Conservation (phyloP, 129 eudicot species). For the Artemisia annua region DNA sequence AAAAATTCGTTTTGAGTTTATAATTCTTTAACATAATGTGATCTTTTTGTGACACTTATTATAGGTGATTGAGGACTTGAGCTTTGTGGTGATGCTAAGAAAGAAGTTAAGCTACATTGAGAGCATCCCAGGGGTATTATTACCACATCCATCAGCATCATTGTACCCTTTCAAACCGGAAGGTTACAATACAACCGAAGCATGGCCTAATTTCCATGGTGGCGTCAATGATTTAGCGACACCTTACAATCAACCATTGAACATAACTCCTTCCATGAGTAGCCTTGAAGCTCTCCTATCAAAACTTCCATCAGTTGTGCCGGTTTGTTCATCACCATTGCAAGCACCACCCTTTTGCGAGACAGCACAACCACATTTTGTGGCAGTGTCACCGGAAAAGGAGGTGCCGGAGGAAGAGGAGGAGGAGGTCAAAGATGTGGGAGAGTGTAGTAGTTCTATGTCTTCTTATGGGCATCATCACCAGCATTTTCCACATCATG, state of each 20-base stretch:
- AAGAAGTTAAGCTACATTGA: slow-evolving; percentile 84
- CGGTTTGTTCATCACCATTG: slow-evolving; percentile 39
- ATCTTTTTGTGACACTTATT: background rate
- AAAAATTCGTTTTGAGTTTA: too few species aligned
- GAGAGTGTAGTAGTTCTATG: slow-evolving; percentile 57
- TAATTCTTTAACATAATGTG: too few species aligned
- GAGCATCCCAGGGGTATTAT: slow-evolving; percentile 92
- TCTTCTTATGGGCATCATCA: slow-evolving; percentile 47
- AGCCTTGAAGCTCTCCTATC: slow-evolving; percentile 97
- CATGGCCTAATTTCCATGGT: slow-evolving; percentile 39
- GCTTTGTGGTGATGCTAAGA: slow-evolving; percentile 82
- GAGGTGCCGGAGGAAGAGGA: slow-evolving; percentile 52
- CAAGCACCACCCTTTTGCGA: slow-evolving; percentile 33
- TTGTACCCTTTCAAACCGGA: slow-evolving; percentile 66
- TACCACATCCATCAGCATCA: slow-evolving; percentile 97
- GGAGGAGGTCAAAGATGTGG: slow-evolving; percentile 75
- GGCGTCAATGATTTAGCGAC: slow-evolving; percentile 32
- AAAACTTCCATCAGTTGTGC: slow-evolving; percentile 86
- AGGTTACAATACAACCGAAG: slow-evolving; percentile 36
- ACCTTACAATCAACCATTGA: slow-evolving; percentile 44
- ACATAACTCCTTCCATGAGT: slow-evolving; percentile 93
- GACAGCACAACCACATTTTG: slow-evolving; percentile 38
- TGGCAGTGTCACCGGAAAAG: slow-evolving; percentile 31
- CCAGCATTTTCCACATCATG: slow-evolving; percentile 56
- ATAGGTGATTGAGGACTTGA: slow-evolving; percentile 87